Evolutionary conservation across 495 filamentous ascomycete species (phyloP).

Genomic region (Penicillium samsonianum): DNA sequence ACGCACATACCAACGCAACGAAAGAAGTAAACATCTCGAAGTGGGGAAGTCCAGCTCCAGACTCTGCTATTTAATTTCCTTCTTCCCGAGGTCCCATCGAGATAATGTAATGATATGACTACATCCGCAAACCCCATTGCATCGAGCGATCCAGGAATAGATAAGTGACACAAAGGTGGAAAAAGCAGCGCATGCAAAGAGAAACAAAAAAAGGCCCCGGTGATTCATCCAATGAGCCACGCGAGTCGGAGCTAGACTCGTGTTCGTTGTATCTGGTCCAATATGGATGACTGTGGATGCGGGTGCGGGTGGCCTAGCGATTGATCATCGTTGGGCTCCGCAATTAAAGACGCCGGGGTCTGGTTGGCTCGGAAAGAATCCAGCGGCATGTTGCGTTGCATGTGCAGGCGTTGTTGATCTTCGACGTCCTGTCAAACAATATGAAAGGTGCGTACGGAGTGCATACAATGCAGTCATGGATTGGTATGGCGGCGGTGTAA

Average conservation of each 20-base stretch:
- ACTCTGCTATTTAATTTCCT: background rate
- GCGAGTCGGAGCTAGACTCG: background rate
- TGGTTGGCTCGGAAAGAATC: constrained; percentile 1
- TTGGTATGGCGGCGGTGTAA: background rate
- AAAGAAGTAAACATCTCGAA: background rate
- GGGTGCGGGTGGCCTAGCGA: constrained; percentile 1
- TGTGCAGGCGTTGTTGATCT: constrained; percentile 7
- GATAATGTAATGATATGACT: background rate
- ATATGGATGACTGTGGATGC: background rate
- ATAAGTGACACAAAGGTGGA: constrained; percentile 1
- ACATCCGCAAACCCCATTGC: background rate
- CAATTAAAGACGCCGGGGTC: background rate
- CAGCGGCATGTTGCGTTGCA: constrained; percentile 1
- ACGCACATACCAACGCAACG: background rate
- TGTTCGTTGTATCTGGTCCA: background rate
- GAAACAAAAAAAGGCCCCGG: too few species aligned
- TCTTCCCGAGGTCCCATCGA: background rate
- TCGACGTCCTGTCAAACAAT: constrained; percentile 4
- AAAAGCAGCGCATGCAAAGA: background rate
- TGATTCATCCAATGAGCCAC: background rate
- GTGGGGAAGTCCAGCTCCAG: background rate
- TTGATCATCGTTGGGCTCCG: background rate
- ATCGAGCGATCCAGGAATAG: background rate
- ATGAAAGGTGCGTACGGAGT: background rate
- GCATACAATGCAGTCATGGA: background rate